Base-by-base conservation (phyloP, 2,329 filamentous ascomycete species). In the Nothomitra cinnamomea region DNA sequence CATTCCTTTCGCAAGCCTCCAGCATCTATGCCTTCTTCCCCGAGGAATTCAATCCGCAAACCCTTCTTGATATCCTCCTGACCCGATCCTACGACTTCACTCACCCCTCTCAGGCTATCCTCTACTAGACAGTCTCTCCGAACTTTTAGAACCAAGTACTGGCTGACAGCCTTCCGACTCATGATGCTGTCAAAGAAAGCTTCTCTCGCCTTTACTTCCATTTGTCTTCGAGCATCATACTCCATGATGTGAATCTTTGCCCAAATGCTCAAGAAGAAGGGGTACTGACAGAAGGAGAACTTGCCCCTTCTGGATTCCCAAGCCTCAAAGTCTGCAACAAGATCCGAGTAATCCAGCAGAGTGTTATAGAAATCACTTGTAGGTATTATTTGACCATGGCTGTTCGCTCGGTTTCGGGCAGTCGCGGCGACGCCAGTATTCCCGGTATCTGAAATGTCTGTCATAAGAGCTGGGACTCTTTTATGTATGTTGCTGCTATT, bases 1-100 rank as follows among this genome's bases (percentile, higher is more conserved):
- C 89, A 95, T 68, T 95, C 89, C 66, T 95, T 95, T 54, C 87
- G 80, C 54, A 94, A 72, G 0, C 89, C 89, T 38, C 89, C 89
- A 3, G 85, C 87, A 69, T 95, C 89, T 51, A 95, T 81, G 3
- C 89, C 89, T 66, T 95, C 89, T 67, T 95, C 89, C 32, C 87
- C 88, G 32, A 77, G 74, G 60, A 95, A 95, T 56, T 85, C 81
- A 56, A 95, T 92, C 17, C 84, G 80, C 25, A 95, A 70, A 0
- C 84, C 85, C 65, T 95, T 95, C 66, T 95, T 95, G 64, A 94
- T 82, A 57, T 95, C 88, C 60, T 90, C 86, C 53, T 82, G 78
- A 12, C 84, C 80, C 53, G 82, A 80, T 13, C 87, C 86, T 53
- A 94, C 82, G 22, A 87, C 85, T 67, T 89, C 85, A 61, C 87